Evolutionary conservation across 2,329 filamentous ascomycete genomes (phyloP).

Genomic region (Stenocarpella maydis): DNA sequence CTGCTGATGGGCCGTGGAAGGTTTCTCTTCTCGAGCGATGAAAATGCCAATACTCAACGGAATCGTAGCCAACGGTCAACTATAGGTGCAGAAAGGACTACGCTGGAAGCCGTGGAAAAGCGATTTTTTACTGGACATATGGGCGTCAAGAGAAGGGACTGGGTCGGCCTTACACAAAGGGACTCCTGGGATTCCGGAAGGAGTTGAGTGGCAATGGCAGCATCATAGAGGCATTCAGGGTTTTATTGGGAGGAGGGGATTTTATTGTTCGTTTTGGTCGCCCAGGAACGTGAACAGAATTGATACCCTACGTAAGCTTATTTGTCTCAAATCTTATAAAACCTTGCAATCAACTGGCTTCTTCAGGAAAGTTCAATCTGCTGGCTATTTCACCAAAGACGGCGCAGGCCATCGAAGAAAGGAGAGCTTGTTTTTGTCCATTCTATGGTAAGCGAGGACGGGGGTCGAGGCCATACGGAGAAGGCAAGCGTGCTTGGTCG

Average conservation of each 20-base stretch:
- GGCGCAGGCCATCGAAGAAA: background rate
- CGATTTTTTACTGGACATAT: background rate
- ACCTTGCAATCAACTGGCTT: background rate
- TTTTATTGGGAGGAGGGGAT: background rate
- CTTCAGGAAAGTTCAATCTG: background rate
- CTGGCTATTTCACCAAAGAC: background rate
- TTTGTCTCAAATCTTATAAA: background rate
- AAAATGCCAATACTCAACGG: background rate
- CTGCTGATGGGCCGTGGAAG: conserved; percentile 20
- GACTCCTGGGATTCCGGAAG: background rate
- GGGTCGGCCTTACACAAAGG: background rate
- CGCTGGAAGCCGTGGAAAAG: background rate
- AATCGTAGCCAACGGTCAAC: no score
- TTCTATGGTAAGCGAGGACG: no score
- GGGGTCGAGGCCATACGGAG: background rate
- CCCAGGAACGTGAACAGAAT: background rate
- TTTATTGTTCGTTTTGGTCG: background rate
- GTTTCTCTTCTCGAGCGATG: conserved; percentile 31
- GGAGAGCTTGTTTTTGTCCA: background rate
- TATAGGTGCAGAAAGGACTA: background rate
- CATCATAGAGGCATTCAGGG: background rate
- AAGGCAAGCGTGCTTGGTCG: no score
- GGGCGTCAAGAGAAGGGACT: background rate
- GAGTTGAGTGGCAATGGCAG: background rate
- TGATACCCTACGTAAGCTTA: background rate